Evolutionary conservation across 306 rosid species (phyloP), one percentile per base, ranked within the genome.

Genomic region (apple (Malus domestica)): DNA sequence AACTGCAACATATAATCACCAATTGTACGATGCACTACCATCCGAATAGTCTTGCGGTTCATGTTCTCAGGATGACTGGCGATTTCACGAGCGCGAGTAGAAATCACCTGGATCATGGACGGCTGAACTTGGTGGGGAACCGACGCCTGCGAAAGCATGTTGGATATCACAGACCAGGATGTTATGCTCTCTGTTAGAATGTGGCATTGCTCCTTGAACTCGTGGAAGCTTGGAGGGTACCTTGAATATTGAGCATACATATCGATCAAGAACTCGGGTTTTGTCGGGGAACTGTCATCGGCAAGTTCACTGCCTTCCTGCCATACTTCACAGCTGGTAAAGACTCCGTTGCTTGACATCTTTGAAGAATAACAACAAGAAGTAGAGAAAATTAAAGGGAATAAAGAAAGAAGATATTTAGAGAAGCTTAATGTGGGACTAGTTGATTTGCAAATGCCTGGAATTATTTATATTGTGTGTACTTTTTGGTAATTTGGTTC

Each of bases 61-160:
- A 30, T 55, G 33, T 76, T 70, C 11, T 8, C 18, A 6, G 80
- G 80, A 7, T 76, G 45, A 32, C 51, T 7, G 16, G 68, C 76
- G 10, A 80, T 75, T 18, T 73, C 29, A 15, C 76, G 69, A 40
- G 68, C 80, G 3, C 35, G 33, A 9, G 14, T 27, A 7, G 63
- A 62, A 20, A 80, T 80, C 9, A 60, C 69, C 23, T 76, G 77
- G 60, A 80, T 80, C 60, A 75, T 69, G n/a, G 20, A 63, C 3
- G 80, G 80, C 54, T 80, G 84, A 64, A 54, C 72, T 29, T 70
- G 77, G 23, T 51, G n/a, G 32, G 84, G 84, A 29, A 80, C 80
- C 3, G 55, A 15, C 3, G 55, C 55, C 32, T 70, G 52, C 6
- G 84, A 76, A 55, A 80, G 80, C 73, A 76, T 70, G 60, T 4